phyloP scores from a whole-genome alignment of 225 moss, liverwort and hornwort genomes.

The Antitrichia curtipendula region DNA sequence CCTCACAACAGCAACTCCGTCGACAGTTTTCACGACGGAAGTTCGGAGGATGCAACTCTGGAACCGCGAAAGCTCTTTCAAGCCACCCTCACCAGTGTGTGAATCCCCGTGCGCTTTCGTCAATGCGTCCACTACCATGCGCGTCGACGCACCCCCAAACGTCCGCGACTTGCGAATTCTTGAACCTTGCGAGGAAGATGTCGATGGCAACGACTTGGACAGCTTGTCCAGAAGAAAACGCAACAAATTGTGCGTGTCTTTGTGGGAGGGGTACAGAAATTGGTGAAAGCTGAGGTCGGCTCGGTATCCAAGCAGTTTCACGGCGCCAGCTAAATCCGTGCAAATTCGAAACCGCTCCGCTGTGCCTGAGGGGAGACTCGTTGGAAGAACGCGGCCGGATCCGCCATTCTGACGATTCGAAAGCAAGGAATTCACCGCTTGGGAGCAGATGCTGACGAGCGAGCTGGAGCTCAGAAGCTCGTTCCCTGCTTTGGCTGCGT shows the following conservation, averaged over 20 bases:
- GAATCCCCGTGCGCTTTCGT: constrained; percentile 28
- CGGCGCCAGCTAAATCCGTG: constrained; percentile 37
- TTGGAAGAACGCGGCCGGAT: neutral
- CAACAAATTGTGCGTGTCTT: constrained; percentile 71
- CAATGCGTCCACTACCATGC: constrained; percentile 58
- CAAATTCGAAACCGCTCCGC: constrained; percentile 50
- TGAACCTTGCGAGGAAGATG: constrained; percentile 24
- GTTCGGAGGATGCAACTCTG: constrained; percentile 47
- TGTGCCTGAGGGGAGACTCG: constrained; percentile 18
- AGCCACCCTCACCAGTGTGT: constrained; percentile 5
- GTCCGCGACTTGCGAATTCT: constrained; percentile 36
- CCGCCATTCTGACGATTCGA: neutral
- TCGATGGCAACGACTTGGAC: constrained; percentile 31
- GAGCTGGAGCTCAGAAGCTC: constrained; percentile 31
- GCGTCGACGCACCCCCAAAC: neutral
- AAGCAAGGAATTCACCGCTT: constrained; percentile 26
- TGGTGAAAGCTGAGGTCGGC: constrained; percentile 51
- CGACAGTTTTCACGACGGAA: constrained; percentile 12
- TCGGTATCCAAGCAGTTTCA: constrained; percentile 37
- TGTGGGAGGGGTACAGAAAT: constrained; percentile 79
- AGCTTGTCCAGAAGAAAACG: constrained; percentile 90
- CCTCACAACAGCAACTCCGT: constrained; percentile 35
- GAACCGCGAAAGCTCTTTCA: constrained; percentile 20
- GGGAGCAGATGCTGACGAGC: constrained; percentile 42
- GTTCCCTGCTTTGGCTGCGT: constrained; percentile 6